Evolutionary conservation across 495 filamentous ascomycete species (phyloP).

Genomic region (Aspergillus indologenus): DNA sequence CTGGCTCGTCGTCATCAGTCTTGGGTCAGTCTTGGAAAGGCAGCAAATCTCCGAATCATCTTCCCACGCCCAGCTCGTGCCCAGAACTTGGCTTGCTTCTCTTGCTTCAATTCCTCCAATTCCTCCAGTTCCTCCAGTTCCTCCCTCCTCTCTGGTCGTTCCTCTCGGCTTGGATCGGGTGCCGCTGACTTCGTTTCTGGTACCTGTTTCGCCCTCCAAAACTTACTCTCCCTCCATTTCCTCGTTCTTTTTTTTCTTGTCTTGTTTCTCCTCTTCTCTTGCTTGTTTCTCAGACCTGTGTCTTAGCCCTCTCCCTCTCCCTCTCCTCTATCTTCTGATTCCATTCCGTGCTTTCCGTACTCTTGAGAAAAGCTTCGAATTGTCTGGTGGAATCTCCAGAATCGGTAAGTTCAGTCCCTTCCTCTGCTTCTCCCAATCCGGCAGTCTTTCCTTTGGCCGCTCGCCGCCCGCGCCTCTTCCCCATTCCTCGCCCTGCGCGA

Average conservation of each 20-base stretch:
- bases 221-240: conserved; percentile 17
- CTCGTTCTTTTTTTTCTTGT: conserved; percentile 8
- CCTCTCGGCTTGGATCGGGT: conserved; percentile 15
- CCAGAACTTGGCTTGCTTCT: conserved; percentile 6
- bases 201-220: neutral
- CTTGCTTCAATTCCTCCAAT: too few relatives aligned
- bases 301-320: too few relatives aligned
- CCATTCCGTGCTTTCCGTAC: conserved; percentile 5
- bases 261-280: conserved; percentile 10
- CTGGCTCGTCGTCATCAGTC: conserved; percentile 3
- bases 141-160: conserved; percentile 9
- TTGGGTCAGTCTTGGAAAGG: conserved; percentile 5
- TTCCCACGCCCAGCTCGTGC: neutral
- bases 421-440: neutral
- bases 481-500: conserved; percentile 9
- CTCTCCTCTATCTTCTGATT: conserved; percentile 13
- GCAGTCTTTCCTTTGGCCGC: conserved; percentile 7
- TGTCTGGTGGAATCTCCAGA: neutral
- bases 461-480: conserved; percentile 3
- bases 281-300: conserved; percentile 15
- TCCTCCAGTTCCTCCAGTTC: too few relatives aligned
- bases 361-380: neutral
- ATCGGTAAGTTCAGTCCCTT: neutral
- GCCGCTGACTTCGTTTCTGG: conserved; percentile 19
- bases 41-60: neutral